These are phyloP conservation scores for Populus hybrid DNA, from an alignment of 441 rosid genomes.

Conservation along the genomic window DNA sequence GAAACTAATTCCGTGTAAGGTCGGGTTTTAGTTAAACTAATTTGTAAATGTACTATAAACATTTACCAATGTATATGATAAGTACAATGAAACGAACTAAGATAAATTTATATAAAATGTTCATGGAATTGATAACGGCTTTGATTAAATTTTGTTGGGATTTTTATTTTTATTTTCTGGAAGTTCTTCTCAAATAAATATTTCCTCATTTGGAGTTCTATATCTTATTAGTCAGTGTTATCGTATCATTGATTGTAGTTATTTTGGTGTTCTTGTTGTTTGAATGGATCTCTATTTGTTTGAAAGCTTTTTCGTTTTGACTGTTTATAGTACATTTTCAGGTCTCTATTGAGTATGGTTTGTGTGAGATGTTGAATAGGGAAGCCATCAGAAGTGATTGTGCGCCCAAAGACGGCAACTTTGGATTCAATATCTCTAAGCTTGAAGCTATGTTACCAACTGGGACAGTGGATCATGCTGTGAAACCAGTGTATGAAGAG, in stretches of 20 bases:
- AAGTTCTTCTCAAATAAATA: background rate
- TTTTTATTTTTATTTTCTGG: background rate
- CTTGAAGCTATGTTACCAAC: constrained; percentile 67
- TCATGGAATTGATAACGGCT: background rate
- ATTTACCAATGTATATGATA: background rate
- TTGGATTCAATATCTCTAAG: constrained; percentile 51
- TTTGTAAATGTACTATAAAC: background rate
- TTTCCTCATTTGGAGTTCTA: background rate
- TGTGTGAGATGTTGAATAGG: constrained; percentile 70
- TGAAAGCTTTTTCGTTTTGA: background rate
- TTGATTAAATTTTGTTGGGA: background rate
- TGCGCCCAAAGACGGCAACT: constrained; percentile 69
- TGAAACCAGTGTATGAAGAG: constrained; percentile 51
- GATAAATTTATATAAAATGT: too few species aligned
- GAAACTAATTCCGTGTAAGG: background rate
- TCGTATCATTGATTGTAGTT: background rate
- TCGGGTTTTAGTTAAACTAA: background rate
- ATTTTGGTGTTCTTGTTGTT: background rate
- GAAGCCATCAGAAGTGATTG: constrained; percentile 44
- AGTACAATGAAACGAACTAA: too few species aligned
- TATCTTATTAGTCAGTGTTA: background rate
- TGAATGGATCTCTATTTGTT: background rate
- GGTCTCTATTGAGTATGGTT: constrained; percentile 77
- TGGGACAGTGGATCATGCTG: constrained; percentile 66
- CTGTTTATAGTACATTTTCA: constrained; percentile 12